A percentile compares a stretch with the other conserved stretches of the same genome.
phyloP scores from a whole-genome alignment of 1,284 basidiomycete species.

The Ceratobasidium sp. region DNA sequence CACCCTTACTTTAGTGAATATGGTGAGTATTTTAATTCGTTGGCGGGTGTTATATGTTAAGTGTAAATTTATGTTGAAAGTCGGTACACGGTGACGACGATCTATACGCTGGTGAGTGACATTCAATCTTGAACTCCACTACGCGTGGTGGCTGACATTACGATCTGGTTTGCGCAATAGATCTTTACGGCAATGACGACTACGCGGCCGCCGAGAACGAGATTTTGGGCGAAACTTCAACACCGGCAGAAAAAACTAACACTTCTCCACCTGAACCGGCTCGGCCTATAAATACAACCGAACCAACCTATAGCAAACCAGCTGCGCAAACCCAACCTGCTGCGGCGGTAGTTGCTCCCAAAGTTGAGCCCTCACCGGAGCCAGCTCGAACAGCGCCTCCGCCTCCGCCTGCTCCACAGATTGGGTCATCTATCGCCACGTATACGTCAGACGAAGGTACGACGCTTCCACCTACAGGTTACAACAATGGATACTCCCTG shows the following conservation, averaged over 20 bases:
- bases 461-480: conserved; percentile 44
- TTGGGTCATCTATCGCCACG: conserved; percentile 41
- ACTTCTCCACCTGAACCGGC: conserved; percentile 49
- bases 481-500: conserved; percentile 31
- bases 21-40: conserved; percentile 8
- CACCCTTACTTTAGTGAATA: conserved; percentile 21
- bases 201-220: conserved; percentile 60
- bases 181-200: conserved; percentile 82
- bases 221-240: conserved; percentile 53
- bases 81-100: conserved; percentile 69
- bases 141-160: conserved; percentile 40
- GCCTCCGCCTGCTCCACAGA: conserved; percentile 30
- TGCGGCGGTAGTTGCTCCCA: conserved; percentile 16
- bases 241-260: conserved; percentile 40
- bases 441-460: conserved; percentile 44
- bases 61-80: background rate
- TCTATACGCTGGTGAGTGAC: conserved; percentile 61
- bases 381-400: conserved; percentile 13
- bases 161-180: conserved; percentile 57
- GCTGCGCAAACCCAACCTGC: conserved; percentile 4
- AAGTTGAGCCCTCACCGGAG: conserved; percentile 22
- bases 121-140: conserved; percentile 50
- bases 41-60: background rate
- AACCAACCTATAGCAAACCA: conserved; percentile 10
- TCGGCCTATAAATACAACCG: conserved; percentile 45